These are phyloP conservation scores for Seminavis robusta DNA, from an alignment of 108 stramenopile species.

Conservation along the genomic window DNA sequence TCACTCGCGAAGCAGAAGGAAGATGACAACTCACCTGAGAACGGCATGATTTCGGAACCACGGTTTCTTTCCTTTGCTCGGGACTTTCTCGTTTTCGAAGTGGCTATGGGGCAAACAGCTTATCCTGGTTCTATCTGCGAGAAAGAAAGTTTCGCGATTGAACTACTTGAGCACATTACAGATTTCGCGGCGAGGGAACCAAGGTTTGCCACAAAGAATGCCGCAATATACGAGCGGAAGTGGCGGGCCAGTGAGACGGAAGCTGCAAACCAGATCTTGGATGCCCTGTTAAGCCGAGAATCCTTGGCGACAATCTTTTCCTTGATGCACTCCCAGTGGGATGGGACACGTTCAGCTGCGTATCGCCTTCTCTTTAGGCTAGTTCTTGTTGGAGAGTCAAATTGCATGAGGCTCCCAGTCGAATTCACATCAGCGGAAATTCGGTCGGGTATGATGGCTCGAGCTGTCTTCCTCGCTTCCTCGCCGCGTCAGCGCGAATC, in stretches of 20 bases:
- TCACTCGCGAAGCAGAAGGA: not conserved
- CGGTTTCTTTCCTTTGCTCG: slow-evolving; percentile 24
- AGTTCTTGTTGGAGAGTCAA: slow-evolving; percentile 17
- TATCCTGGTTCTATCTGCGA: slow-evolving; percentile 55
- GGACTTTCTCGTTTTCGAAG: slow-evolving; percentile 43
- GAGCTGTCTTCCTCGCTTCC: slow-evolving; percentile 49
- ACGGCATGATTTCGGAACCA: no score
- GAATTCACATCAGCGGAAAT: slow-evolving; percentile 2
- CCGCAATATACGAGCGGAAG: slow-evolving; percentile 21
- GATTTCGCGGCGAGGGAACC: slow-evolving; percentile 31
- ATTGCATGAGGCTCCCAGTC: slow-evolving; percentile 13
- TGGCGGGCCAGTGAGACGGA: slow-evolving; percentile 9
- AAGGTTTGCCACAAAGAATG: slow-evolving; percentile 5
- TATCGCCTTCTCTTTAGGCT: slow-evolving; percentile 21
- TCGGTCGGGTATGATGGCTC: slow-evolving; percentile 2
- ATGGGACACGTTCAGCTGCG: slow-evolving; percentile 30
- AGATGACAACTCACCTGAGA: not conserved
- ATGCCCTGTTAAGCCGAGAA: slow-evolving; percentile 21
- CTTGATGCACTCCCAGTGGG: slow-evolving; percentile 54
- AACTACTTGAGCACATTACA: slow-evolving; percentile 29
- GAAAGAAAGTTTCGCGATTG: slow-evolving; percentile 42
- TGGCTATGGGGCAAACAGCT: slow-evolving; percentile 25
- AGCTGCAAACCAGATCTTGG: slow-evolving; percentile 15
- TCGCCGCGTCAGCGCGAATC: slow-evolving; percentile 65
- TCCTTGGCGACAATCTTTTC: slow-evolving; percentile 35